phyloP scores from a whole-genome alignment of 306 rosid species.

The Lathyrus oleraceus region DNA sequence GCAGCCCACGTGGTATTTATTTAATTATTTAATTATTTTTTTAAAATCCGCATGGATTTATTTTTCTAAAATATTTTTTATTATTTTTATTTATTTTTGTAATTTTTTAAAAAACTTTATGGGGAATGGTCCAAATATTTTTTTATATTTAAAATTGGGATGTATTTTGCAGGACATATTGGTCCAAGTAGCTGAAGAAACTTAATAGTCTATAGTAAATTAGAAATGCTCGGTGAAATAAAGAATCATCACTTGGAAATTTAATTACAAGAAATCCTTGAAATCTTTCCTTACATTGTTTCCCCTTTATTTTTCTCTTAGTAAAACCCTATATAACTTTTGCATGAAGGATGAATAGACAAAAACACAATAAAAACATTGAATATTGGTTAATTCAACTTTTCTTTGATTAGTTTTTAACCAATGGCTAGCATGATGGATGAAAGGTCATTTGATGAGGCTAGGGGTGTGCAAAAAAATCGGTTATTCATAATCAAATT shows the following conservation, averaged over 20 bases:
- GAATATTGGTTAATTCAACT: not conserved
- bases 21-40: too few species aligned
- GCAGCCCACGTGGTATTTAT: too few species aligned
- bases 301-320: not conserved
- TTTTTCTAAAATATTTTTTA: too few species aligned
- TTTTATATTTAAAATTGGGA: too few species aligned
- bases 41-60: too few species aligned
- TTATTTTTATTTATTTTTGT: too few species aligned
- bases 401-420: not conserved
- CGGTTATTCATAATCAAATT: too few species aligned
- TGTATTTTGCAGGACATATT: not conserved
- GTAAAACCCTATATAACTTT: slow-evolving; percentile 17
- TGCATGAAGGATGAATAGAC: not conserved
- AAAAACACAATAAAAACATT: not conserved
- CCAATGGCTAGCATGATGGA: slow-evolving; percentile 36
- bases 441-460: slow-evolving; percentile 44
- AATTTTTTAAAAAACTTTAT: too few species aligned
- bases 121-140: too few species aligned
- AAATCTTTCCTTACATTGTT: slow-evolving; percentile 12
- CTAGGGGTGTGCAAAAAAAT: too few species aligned
- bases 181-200: not conserved
- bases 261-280: not conserved
- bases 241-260: slow-evolving; percentile 23
- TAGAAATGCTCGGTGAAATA: not conserved
- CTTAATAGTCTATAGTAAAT: not conserved